phyloP scores from a whole-genome alignment of 495 filamentous ascomycete species.

The Lasiosphaeriaceae sp. region DNA sequence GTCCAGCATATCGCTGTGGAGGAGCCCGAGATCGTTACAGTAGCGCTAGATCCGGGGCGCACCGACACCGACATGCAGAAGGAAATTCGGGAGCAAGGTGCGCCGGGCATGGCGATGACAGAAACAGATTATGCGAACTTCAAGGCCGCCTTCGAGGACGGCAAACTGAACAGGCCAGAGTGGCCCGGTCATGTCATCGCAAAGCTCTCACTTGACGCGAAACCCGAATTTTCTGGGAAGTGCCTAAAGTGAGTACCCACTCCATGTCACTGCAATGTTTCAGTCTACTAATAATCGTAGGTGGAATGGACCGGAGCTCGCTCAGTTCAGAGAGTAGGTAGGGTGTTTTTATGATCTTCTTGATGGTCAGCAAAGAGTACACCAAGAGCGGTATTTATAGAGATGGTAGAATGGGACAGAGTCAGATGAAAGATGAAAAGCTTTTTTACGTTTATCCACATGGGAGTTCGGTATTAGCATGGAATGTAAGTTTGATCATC shows the following conservation, averaged over 20 bases:
- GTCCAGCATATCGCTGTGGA: conserved; percentile 68
- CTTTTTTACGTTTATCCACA: conserved; percentile 73
- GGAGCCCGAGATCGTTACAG: conserved; percentile 68
- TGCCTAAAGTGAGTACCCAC: conserved; percentile 57
- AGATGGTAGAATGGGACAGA: conserved; percentile 11
- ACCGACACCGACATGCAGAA: conserved; percentile 94
- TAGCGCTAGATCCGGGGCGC: conserved; percentile 76
- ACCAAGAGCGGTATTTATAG: background rate
- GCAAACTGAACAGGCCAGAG: conserved; percentile 72
- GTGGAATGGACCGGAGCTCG: conserved; percentile 67
- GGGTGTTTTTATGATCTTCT: background rate
- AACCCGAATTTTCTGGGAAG: conserved; percentile 65
- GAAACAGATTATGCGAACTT: conserved; percentile 66
- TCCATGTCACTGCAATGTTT: background rate
- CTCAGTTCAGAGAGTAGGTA: conserved; percentile 52
- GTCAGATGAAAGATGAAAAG: conserved; percentile 99
- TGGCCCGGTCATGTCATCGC: conserved; percentile 86
- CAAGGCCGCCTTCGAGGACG: conserved; percentile 57
- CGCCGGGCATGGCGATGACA: conserved; percentile 52
- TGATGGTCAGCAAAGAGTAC: conserved; percentile 15
- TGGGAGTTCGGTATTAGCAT: conserved; percentile 85
- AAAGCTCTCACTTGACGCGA: conserved; percentile 56
- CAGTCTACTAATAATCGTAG: conserved; percentile 49
- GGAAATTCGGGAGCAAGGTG: conserved; percentile 69
- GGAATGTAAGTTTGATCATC: conserved; percentile 59